Conservation (phyloP, 768 basidiomycete species). For the Cystobasidium onofrii region DNA sequence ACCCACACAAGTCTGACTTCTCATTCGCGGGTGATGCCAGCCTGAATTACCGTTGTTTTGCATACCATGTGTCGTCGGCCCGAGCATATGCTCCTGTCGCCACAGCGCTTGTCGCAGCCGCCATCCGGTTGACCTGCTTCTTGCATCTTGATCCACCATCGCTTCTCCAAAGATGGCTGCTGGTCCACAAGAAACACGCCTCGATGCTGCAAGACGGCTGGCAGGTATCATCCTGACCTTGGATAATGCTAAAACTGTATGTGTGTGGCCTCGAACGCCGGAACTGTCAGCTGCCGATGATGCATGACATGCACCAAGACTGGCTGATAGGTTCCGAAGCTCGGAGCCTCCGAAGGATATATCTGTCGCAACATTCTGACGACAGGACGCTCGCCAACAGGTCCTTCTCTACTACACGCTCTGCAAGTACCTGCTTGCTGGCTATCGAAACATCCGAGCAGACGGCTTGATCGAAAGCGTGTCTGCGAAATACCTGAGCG, state of each 20-base stretch:
- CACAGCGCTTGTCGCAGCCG: neutral
- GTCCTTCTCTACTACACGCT: constrained; percentile 58
- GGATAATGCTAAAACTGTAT: constrained; percentile 26
- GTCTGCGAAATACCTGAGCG: constrained; percentile 49
- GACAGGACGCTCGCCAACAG: no score
- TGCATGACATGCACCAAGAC: neutral
- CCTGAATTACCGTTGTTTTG: no score
- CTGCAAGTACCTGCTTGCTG: constrained; percentile 52
- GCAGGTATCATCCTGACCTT: neutral
- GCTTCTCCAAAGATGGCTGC: neutral
- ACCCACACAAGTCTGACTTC: no score
- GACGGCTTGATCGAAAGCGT: constrained; percentile 53
- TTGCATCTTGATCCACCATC: neutral
- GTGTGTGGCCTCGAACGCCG: neutral
- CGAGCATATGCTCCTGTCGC: no score
- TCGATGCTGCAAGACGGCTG: neutral
- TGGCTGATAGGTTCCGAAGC: no score
- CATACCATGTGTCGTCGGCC: no score
- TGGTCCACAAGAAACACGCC: neutral
- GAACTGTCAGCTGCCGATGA: neutral
- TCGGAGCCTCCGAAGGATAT: no score
- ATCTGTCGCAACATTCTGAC: no score
- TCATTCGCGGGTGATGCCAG: no score
- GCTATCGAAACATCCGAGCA: constrained; percentile 58
- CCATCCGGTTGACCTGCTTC: neutral